Evolutionary conservation across 768 basidiomycete species (phyloP).

Genomic region (Leccinum sublutescens): DNA sequence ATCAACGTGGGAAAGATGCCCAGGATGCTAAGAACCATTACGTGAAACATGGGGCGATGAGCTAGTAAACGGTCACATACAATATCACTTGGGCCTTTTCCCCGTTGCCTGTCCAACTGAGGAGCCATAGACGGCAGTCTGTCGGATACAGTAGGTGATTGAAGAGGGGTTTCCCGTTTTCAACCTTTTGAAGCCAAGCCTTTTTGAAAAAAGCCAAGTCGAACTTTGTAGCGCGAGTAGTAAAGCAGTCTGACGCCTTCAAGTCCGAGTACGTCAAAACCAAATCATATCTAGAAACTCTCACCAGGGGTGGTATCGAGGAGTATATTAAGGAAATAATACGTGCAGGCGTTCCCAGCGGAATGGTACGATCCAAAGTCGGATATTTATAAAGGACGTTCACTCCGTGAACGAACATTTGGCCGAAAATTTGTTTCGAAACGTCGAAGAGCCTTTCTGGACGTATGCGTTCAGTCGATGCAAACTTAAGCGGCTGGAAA

Average conservation of each 20-base stretch:
- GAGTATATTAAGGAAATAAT: slow-evolving; percentile 90
- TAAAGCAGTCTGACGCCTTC: slow-evolving; percentile 81
- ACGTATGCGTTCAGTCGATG: slow-evolving; percentile 6
- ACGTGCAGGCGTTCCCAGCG: slow-evolving; percentile 82
- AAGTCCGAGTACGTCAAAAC: slow-evolving; percentile 7
- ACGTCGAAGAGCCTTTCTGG: slow-evolving; percentile 81
- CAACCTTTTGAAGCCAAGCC: slow-evolving; percentile 68
- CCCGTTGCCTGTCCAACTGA: slow-evolving; percentile 72
- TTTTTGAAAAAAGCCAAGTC: slow-evolving; percentile 64
- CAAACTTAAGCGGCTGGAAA: neutral
- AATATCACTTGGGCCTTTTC: slow-evolving; percentile 75
- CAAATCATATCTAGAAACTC: neutral
- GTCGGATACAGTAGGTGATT: slow-evolving; percentile 67
- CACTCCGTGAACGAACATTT: slow-evolving; percentile 72
- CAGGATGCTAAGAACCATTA: slow-evolving; percentile 62
- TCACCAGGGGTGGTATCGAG: slow-evolving; percentile 75
- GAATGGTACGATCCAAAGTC: slow-evolving; percentile 67
- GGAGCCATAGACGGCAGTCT: slow-evolving; percentile 82
- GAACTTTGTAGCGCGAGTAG: slow-evolving; percentile 56
- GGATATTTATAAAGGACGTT: slow-evolving; percentile 70
- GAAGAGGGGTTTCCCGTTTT: slow-evolving; percentile 82
- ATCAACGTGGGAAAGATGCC: slow-evolving; percentile 86
- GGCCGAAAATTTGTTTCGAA: slow-evolving; percentile 86
- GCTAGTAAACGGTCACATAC: slow-evolving; percentile 43
- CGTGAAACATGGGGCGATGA: slow-evolving; percentile 11